Base-by-base conservation (phyloP, 805 yeast genomes). In the Starmera caribaea region DNA sequence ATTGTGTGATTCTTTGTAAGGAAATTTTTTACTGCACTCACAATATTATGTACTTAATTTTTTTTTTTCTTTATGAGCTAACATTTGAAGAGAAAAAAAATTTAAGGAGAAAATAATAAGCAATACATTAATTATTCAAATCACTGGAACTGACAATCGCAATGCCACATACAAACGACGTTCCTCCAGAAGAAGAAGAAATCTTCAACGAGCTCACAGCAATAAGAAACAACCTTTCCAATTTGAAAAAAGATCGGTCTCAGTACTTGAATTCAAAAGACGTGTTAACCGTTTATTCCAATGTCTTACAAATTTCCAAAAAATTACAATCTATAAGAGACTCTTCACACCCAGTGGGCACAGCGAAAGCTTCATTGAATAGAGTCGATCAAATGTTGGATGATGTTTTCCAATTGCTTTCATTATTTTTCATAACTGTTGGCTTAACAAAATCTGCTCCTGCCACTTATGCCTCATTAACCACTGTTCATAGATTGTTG, bases 391-490 rank as follows among this genome's bases (percentile, higher is more conserved):
- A 76, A 9, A 70, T 84, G 10, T 68, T 86, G 34, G 97, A 89
- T 58, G 97, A 89, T 52, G 85, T 84, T 16, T 87, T 90, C 69
- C 96, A 90, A 59, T 63, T 92, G 36, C 63, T 90, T 35, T 82
- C 95, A 12, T 68, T 92, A 38, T 82, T 92, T 48, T 86, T 89
- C 59, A 75, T 90, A 53, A 86, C 97, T 2, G 92, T 94, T 43
- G 99, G 99, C 3, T 67, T 87, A 50, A 82, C 83, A 36, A 81
- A 87, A 49, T 74, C 87, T 30, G 95, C 96, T 1, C 96, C 97
- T 1, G 96, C 97, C 5, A 85, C 96, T 1, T 92, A 84, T 61
- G 90, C 95, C 6, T 84, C 95, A 3, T 64, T 90, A 33, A 71
- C 88, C 33, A 87, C 97, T 0, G 95, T 92, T 16, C 81, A 81